phyloP scores from a whole-genome alignment of 73 alveolate species.

The Paramecium octaurelia region DNA sequence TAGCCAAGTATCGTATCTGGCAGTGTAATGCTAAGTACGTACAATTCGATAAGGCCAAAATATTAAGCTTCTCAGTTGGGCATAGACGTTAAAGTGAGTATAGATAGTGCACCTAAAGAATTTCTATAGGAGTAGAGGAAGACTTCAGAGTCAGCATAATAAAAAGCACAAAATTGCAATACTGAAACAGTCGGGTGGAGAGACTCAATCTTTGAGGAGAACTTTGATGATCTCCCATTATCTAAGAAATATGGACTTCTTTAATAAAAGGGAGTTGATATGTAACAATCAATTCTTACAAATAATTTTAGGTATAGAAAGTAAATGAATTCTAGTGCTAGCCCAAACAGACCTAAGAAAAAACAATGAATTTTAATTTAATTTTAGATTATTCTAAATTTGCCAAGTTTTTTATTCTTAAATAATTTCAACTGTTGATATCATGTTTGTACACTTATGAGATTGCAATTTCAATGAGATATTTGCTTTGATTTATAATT shows the following conservation, averaged over 20 bases:
- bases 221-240: slow-evolving; percentile 18
- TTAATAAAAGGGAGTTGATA: background rate
- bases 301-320: background rate
- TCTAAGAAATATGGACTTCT: background rate
- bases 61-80: background rate
- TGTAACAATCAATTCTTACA: background rate
- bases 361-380: background rate
- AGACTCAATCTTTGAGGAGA: slow-evolving; percentile 2
- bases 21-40: slow-evolving; percentile 30
- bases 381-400: background rate
- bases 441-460: background rate
- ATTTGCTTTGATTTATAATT: background rate
- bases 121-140: background rate
- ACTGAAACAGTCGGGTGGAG: slow-evolving; percentile 11
- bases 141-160: background rate
- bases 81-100: background rate
- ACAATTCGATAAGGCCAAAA: slow-evolving; percentile 18
- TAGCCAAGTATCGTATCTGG: background rate
- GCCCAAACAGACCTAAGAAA: background rate
- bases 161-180: background rate
- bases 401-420: background rate
- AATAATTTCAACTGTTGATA: background rate
- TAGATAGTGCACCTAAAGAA: background rate
- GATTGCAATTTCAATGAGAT: background rate
- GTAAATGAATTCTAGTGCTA: background rate